phyloP scores from a whole-genome alignment of 2,329 filamentous ascomycete genomes.

The Mycogone perniciosa region DNA sequence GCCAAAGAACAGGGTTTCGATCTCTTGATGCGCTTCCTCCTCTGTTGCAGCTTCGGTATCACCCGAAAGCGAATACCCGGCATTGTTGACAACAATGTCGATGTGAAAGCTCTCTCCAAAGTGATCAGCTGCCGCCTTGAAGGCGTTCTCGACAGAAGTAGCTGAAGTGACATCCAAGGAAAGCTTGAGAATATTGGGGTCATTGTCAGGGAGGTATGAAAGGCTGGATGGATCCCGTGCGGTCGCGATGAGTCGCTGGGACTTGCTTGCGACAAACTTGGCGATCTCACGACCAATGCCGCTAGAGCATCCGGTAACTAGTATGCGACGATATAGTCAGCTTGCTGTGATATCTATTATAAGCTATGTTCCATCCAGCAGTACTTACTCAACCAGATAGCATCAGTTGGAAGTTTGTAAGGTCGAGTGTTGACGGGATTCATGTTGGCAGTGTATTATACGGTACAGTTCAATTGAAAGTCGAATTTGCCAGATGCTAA shows the following conservation, averaged over 20 bases:
- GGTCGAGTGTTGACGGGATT: conserved; percentile 26
- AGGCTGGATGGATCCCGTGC: conserved; percentile 39
- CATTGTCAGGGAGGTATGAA: conserved; percentile 30
- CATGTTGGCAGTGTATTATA: conserved; percentile 16
- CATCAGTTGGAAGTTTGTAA: conserved; percentile 30
- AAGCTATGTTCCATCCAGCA: neutral
- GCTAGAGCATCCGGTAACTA: conserved; percentile 44
- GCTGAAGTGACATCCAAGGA: conserved; percentile 41
- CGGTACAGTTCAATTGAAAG: neutral
- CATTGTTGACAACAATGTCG: conserved; percentile 30
- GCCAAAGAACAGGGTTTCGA: conserved; percentile 41
- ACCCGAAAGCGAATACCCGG: conserved; percentile 24
- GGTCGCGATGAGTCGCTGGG: conserved; percentile 40
- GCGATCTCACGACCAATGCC: conserved; percentile 40
- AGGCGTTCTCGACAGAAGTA: conserved; percentile 28
- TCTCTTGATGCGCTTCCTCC: conserved; percentile 24
- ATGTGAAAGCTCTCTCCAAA: conserved; percentile 27
- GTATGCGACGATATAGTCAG: neutral
- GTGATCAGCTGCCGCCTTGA: conserved; percentile 24
- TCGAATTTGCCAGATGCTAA: neutral
- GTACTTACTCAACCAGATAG: conserved; percentile 33
- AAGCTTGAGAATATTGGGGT: conserved; percentile 37
- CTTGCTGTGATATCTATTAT: conserved; percentile 6
- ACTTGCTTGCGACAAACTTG: conserved; percentile 30
- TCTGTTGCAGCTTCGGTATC: conserved; percentile 19